phyloP scores from a whole-genome alignment of 2,329 filamentous ascomycete genomes.

The Madurella mycetomatis region DNA sequence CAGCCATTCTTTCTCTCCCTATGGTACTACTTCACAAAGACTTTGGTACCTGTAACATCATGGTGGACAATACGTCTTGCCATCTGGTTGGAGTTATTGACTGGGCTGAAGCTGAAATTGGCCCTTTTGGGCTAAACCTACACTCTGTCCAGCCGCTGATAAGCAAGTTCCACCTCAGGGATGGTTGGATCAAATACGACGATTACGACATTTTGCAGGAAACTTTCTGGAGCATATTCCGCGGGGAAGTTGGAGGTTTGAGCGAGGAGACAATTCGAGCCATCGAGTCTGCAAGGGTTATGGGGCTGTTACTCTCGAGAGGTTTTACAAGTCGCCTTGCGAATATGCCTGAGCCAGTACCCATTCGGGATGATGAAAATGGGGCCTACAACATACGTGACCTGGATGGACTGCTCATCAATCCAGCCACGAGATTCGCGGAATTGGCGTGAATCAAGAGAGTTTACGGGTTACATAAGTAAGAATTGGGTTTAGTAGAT shows the following conservation, averaged over 20 bases:
- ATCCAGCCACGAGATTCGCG: slow-evolving; percentile 28
- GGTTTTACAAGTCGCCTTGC: slow-evolving; percentile 38
- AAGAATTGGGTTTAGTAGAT: too few relatives aligned
- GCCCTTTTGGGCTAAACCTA: slow-evolving; percentile 39
- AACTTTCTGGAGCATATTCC: slow-evolving; percentile 34
- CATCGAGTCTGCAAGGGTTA: slow-evolving; percentile 32
- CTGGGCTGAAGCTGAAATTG: slow-evolving; percentile 38
- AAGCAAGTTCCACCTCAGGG: slow-evolving; percentile 33
- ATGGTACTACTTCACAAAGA: slow-evolving; percentile 39
- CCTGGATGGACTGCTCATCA: slow-evolving; percentile 36
- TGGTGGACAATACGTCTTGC: slow-evolving; percentile 35
- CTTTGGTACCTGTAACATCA: slow-evolving; percentile 37
- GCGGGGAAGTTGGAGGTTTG: slow-evolving; percentile 29
- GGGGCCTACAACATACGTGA: slow-evolving; percentile 37
- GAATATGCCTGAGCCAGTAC: slow-evolving; percentile 32
- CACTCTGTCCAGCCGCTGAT: slow-evolving; percentile 33
- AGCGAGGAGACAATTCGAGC: slow-evolving; percentile 22
- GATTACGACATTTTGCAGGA: slow-evolving; percentile 31
- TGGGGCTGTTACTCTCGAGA: slow-evolving; percentile 32
- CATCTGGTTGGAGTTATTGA: slow-evolving; percentile 38
- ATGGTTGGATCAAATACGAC: slow-evolving; percentile 33
- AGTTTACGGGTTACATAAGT: too few relatives aligned
- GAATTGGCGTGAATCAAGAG: too few relatives aligned
- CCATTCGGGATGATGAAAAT: slow-evolving; percentile 30
- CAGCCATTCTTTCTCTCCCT: slow-evolving; percentile 34